phyloP scores from a whole-genome alignment of 2,329 filamentous ascomycete species.

The Fusarium nisikadoi region DNA sequence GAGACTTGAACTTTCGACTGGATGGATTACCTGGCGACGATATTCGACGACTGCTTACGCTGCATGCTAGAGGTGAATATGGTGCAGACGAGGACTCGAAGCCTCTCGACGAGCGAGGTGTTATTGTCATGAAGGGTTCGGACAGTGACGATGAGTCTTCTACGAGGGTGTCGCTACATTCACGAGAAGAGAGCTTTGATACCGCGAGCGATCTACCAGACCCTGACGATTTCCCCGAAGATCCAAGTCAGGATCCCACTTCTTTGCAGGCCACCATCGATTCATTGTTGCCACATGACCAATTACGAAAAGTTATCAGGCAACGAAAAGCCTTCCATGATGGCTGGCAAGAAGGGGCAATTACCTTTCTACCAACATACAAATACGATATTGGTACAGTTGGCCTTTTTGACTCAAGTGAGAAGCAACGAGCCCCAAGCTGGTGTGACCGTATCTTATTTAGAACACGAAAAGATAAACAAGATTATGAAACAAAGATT shows the following conservation, averaged over 20 bases:
- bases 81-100: slow-evolving; percentile 60
- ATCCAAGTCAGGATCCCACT: slow-evolving; percentile 80
- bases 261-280: slow-evolving; percentile 90
- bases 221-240: slow-evolving; percentile 73
- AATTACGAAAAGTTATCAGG: slow-evolving; percentile 79
- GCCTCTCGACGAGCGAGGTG: slow-evolving; percentile 58
- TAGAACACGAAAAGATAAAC: slow-evolving; percentile 77
- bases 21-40: slow-evolving; percentile 90
- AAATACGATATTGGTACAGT: slow-evolving; percentile 98
- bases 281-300: slow-evolving; percentile 89
- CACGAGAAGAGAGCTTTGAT: slow-evolving; percentile 52
- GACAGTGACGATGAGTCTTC: slow-evolving; percentile 61
- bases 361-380: slow-evolving; percentile 92
- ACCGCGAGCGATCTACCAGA: slow-evolving; percentile 62
- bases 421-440: slow-evolving; percentile 90
- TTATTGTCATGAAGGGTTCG: slow-evolving; percentile 58
- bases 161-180: slow-evolving; percentile 48
- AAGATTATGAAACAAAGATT: slow-evolving; percentile 71
- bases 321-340: slow-evolving; percentile 85
- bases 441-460: slow-evolving; percentile 98
- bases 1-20: slow-evolving; percentile 93
- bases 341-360: slow-evolving; percentile 89
- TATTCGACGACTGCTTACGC: slow-evolving; percentile 82
- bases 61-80: slow-evolving; percentile 85
- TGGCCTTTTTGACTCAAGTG: slow-evolving; percentile 91